phyloP scores from a whole-genome alignment of 805 yeast genomes.

The Pichia cabralensis region DNA sequence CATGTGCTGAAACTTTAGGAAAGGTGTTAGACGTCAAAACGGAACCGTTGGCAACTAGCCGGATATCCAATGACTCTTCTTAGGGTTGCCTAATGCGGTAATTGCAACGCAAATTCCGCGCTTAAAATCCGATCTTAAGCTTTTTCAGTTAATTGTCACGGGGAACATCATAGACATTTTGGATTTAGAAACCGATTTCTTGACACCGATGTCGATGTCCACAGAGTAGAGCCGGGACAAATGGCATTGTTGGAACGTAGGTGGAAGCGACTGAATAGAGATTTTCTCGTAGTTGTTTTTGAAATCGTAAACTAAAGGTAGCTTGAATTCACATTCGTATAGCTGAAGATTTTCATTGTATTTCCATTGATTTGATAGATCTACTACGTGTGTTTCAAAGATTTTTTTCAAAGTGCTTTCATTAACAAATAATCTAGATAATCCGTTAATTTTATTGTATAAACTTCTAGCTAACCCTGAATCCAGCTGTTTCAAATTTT shows the following conservation, averaged over 20 bases:
- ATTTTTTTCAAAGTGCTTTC: slow-evolving; percentile 5
- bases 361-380: slow-evolving; percentile 8
- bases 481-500: slow-evolving; percentile 7
- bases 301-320: slow-evolving; percentile 5
- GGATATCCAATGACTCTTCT: too few species aligned
- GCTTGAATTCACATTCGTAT: slow-evolving; percentile 6
- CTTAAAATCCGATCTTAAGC: too few species aligned
- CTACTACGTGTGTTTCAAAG: slow-evolving; percentile 7
- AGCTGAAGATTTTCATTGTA: slow-evolving; percentile 1
- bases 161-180: slow-evolving; percentile 7
- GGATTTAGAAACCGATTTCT: slow-evolving; percentile 8
- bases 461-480: slow-evolving; percentile 10
- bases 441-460: slow-evolving; percentile 6
- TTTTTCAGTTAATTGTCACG: too few species aligned
- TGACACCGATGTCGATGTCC: slow-evolving; percentile 7
- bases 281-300: slow-evolving; percentile 3
- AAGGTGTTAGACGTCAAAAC: too few species aligned
- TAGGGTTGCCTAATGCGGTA: background rate
- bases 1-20: too few species aligned
- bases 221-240: slow-evolving; percentile 10
- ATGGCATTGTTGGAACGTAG: slow-evolving; percentile 13
- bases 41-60: too few species aligned
- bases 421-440: slow-evolving; percentile 2
- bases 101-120: background rate
- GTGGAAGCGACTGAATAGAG: slow-evolving; percentile 6